Base-by-base conservation (phyloP, 495 filamentous ascomycete genomes). In the Bathelium albidoporum region DNA sequence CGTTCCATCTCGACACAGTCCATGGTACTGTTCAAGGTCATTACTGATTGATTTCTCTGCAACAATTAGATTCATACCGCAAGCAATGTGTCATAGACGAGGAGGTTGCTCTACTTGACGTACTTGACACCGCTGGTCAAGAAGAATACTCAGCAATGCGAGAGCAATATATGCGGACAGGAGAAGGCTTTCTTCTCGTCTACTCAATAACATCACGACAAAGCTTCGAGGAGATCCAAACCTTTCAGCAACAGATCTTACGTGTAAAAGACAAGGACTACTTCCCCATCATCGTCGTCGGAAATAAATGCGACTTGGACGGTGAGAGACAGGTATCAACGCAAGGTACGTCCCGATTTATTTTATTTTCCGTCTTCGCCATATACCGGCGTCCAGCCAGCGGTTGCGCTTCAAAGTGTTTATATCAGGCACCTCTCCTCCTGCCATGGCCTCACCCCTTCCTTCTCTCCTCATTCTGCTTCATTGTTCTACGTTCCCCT, bases 91-190 rank as follows among this genome's bases (percentile, higher is more conserved):
- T 95, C 62, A 95, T 98, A 75, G 94, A 98, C 74, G 94, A 97
- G 70, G 94, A 97, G 76, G 90, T 97, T 66, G 95, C 94, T 49
- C 83, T 97, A 61, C 87, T 98, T 73, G 94, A 98, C 74, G 93
- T 98, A 61, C 86, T 98, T 70, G 94, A 98, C 75, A 98, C 94
- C 58, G 94, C 94, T 61, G 94, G 94, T 61, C 94, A 98, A 77
- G 94, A 98, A 77, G 94, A 98, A 78, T 98, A 98, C 79, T 96
- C 92, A 41, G 94, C 94, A 60, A 98, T 98, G 94, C 85, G 94
- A 66, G 94, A 98, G 79, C 94, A 98, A 79, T 98, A 98, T 82
- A 98, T 98, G 94, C 88, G 94, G 69, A 98, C 95, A 39, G 94
- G 94, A 72, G 94, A 98, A 79, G 94, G 94, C 49, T 98, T 98